Conservation (phyloP, 2,329 filamentous ascomycete genomes). For the Fusarium brachygibbosum region DNA sequence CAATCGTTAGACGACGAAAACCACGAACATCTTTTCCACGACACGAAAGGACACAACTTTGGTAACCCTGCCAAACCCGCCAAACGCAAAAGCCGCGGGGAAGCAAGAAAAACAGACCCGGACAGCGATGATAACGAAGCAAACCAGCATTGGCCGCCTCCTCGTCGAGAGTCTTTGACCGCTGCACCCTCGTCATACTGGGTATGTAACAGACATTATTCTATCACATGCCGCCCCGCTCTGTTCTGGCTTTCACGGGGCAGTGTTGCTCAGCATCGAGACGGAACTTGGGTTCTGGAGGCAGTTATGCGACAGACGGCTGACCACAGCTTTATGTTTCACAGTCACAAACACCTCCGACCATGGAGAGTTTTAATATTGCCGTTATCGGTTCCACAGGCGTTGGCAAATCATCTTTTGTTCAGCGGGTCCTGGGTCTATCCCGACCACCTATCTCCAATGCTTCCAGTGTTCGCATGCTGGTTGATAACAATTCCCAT, state of each 20-base stretch:
- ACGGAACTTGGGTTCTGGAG: background rate
- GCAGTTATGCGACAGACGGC: slow-evolving; percentile 42
- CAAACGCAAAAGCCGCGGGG: slow-evolving; percentile 31
- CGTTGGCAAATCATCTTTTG: slow-evolving; percentile 77
- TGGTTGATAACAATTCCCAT: slow-evolving; percentile 70
- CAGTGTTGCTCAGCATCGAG: slow-evolving; percentile 37
- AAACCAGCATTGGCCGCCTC: slow-evolving; percentile 59
- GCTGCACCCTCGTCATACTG: slow-evolving; percentile 54
- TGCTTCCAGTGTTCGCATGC: slow-evolving; percentile 68
- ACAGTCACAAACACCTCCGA: slow-evolving; percentile 53
- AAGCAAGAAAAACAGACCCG: slow-evolving; percentile 33
- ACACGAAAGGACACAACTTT: slow-evolving; percentile 24
- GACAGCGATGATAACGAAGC: slow-evolving; percentile 48
- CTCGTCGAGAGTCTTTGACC: slow-evolving; percentile 64
- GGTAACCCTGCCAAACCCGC: slow-evolving; percentile 17
- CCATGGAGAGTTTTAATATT: slow-evolving; percentile 74
- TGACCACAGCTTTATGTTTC: slow-evolving; percentile 44
- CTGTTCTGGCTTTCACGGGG: slow-evolving; percentile 40
- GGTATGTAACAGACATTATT: slow-evolving; percentile 53
- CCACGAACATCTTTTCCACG: slow-evolving; percentile 53
- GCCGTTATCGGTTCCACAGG: slow-evolving; percentile 75
- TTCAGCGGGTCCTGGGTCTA: slow-evolving; percentile 72
- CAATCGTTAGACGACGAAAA: slow-evolving; percentile 49
- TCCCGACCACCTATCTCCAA: slow-evolving; percentile 66
- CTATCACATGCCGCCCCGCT: slow-evolving; percentile 42